Base-by-base conservation (phyloP, 208 protist genomes). In the Crithidia expoeki region DNA sequence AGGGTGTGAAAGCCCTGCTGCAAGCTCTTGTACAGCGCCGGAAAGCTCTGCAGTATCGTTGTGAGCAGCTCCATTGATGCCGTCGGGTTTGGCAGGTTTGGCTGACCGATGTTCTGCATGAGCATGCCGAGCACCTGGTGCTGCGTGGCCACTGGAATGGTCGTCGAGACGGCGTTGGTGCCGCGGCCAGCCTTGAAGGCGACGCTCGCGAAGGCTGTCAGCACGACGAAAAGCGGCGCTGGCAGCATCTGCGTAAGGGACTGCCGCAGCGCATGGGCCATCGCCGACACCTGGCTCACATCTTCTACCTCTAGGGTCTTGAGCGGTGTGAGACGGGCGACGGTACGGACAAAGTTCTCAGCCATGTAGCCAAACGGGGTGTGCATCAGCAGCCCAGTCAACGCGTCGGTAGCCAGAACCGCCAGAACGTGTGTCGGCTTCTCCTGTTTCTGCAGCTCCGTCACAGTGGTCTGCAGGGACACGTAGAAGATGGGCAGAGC, bases 41-140 rank as follows among this genome's bases (percentile, higher is more conserved):
- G 85, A 75, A 97, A 97, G 81, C 68, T 84, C 49, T 89, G 81
- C 44, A 97, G 70, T 51, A 95, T 92, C 21, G 51, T 67, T 27
- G 73, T 81, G 19, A 95, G 80, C 47, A 97, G 70, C 76, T 89
- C 78, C 73, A 95, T 66, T 36, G 83, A 76, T 42, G 81, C 79
- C 2, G 88, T 90, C n/a, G 88, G 84, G 61, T 81, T 68, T 12
- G 86, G 86, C 23, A 96, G 80, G 69, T 79, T 64, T 0, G 76
- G 34, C 71, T 84, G 73, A 30, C 89, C 92, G 42, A 93, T 33
- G 75, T 91, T 96, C 62, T 94, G 86, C 49, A 93, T 78, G 25
- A 96, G 72, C 60, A 96, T 64, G 58, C 89, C 83, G 49, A 96
- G 77, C 38, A 95, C 61, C 77, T 96, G 92, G 58, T 96, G 92